These are phyloP conservation scores for Fusarium palustre DNA, from an alignment of 2,329 filamentous ascomycete species.

Conservation along the genomic window DNA sequence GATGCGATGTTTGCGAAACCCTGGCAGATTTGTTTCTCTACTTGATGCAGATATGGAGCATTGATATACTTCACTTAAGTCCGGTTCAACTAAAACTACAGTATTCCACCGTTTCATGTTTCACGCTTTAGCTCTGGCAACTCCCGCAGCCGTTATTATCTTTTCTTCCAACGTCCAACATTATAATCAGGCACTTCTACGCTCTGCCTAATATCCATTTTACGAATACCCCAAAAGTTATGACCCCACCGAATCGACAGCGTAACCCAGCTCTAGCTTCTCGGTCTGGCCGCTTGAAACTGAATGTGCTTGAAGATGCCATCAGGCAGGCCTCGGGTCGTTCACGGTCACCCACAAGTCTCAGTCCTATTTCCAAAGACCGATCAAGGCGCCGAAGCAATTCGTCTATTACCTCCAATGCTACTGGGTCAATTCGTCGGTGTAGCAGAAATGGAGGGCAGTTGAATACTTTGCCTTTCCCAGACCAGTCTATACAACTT, in stretches of 20 bases:
- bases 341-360: conserved; percentile 27
- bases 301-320: conserved; percentile 18
- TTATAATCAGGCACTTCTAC: background rate
- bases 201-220: conserved; percentile 24
- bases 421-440: background rate
- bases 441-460: background rate
- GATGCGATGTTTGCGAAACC: conserved; percentile 18
- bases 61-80: background rate
- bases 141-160: background rate
- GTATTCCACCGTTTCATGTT: conserved; percentile 1
- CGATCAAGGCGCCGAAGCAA: conserved; percentile 22
- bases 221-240: background rate
- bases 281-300: conserved; percentile 12
- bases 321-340: conserved; percentile 23
- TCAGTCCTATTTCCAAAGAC: conserved; percentile 21
- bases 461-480: conserved; percentile 8
- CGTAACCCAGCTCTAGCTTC: conserved; percentile 19
- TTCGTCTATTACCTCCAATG: conserved; percentile 4
- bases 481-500: conserved; percentile 1
- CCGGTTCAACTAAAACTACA: background rate
- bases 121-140: background rate
- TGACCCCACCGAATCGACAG: conserved; percentile 23
- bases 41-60: background rate
- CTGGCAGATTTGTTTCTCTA: conserved; percentile 9
- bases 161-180: background rate